Conservation (phyloP, 129 eudicot genomes). For the Scalesia atractyloides region DNA sequence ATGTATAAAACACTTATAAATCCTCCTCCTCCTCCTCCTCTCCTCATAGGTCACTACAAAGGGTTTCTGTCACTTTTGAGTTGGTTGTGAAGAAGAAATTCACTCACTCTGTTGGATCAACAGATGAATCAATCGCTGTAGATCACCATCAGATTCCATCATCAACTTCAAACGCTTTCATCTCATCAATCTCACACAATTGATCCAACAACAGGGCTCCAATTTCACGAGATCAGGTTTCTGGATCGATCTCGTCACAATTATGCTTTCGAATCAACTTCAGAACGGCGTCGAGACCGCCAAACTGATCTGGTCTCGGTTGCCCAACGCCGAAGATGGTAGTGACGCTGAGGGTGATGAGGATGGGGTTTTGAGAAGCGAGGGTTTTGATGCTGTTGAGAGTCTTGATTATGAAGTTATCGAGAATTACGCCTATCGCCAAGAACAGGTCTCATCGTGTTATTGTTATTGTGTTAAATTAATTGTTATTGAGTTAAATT, state of each 20-base stretch:
- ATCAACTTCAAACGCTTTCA: constrained; percentile 14
- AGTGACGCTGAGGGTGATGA: constrained; percentile 43
- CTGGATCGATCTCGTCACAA: constrained; percentile 13
- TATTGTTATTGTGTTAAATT: neutral
- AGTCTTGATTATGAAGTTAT: constrained; percentile 97
- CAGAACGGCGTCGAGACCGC: constrained; percentile 91
- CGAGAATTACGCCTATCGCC: constrained; percentile 84
- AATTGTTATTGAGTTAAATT: neutral
- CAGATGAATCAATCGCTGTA: constrained; percentile 15
- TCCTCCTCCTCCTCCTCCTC: no score
- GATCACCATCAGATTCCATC: neutral
- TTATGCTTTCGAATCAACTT: constrained; percentile 74
- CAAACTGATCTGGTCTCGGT: constrained; percentile 76
- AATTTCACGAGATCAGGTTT: constrained; percentile 8
- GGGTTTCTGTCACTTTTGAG: neutral
- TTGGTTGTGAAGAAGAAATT: constrained; percentile 6
- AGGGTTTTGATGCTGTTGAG: constrained; percentile 55
- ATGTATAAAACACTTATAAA: no score
- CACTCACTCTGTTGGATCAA: neutral
- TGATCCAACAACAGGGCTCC: neutral
- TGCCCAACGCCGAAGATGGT: constrained; percentile 67
- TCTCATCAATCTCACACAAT: constrained; percentile 1
- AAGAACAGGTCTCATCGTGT: constrained; percentile 69
- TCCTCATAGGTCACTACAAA: neutral
- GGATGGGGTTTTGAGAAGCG: constrained; percentile 36